Evolutionary conservation across 257 asterid species (phyloP).

Genomic region (Orobanche coerulescens): DNA sequence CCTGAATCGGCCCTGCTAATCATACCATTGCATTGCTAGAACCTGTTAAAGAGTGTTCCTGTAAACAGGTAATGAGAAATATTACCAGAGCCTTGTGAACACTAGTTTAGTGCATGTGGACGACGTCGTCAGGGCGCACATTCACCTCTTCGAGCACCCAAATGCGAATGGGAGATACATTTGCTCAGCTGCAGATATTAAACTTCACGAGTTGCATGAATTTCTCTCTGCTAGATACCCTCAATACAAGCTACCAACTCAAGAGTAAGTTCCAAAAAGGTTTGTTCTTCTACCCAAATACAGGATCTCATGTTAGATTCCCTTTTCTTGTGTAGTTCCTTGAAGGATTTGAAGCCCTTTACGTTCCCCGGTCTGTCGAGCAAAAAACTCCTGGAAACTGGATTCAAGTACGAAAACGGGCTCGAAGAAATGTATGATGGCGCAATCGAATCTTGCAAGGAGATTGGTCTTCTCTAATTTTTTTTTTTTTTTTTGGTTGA

Average conservation of each 20-base stretch:
- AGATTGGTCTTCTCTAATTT: constrained; percentile 21
- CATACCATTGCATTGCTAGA: too few species aligned
- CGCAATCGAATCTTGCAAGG: constrained; percentile 36
- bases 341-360: constrained; percentile 18
- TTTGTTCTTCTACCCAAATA: not conserved
- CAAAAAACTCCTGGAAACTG: constrained; percentile 33
- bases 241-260: constrained; percentile 27
- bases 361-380: constrained; percentile 23
- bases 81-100: not conserved
- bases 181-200: not conserved
- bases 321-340: constrained; percentile 14
- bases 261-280: constrained; percentile 30
- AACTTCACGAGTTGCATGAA: not conserved
- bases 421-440: constrained; percentile 45
- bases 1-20: too few species aligned
- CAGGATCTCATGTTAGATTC: not conserved
- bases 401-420: constrained; percentile 35
- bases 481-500: too few species aligned
- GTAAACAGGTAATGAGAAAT: not conserved
- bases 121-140: not conserved
- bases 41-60: not conserved
- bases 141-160: not conserved
- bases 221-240: constrained; percentile 34
- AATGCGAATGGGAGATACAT: not conserved
- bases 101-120: not conserved